phyloP scores from a whole-genome alignment of 2,329 filamentous ascomycete genomes.

The Thelonectria blattea region DNA sequence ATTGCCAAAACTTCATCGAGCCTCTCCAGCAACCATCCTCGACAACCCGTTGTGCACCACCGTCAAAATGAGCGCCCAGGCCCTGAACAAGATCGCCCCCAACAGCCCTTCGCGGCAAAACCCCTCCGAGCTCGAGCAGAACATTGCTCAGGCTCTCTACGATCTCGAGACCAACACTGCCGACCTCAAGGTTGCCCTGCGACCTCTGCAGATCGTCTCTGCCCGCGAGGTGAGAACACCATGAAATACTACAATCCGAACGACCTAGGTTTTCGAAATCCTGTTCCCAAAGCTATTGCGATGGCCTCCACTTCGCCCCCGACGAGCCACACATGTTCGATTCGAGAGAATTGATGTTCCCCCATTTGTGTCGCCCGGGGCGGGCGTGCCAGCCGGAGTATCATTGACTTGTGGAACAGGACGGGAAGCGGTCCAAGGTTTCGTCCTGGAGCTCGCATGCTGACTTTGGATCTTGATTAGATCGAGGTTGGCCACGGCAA shows the following conservation, averaged over 20 bases:
- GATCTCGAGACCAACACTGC: conserved; percentile 99
- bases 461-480: conserved; percentile 75
- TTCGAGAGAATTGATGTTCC: conserved; percentile 28
- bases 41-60: conserved; percentile 46
- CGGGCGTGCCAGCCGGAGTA: conserved; percentile 43
- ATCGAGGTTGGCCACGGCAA: conserved; percentile 99
- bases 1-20: conserved; percentile 40
- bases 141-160: conserved; percentile 95
- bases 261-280: conserved; percentile 43
- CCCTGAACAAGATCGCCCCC: conserved; percentile 96
- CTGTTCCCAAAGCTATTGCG: conserved; percentile 51
- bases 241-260: conserved; percentile 30
- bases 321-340: conserved; percentile 35
- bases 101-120: conserved; percentile 96
- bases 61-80: conserved; percentile 69
- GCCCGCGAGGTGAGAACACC: conserved; percentile 93
- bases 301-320: conserved; percentile 43
- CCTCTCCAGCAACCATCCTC: conserved; percentile 38
- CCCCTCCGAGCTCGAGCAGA: conserved; percentile 96
- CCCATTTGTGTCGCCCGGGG: conserved; percentile 33
- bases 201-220: conserved; percentile 98
- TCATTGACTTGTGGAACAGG: conserved; percentile 65
- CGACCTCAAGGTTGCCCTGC: conserved; percentile 94
- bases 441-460: conserved; percentile 77
- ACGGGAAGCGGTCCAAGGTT: conserved; percentile 78